A percentile compares a stretch with the other conserved stretches of the same genome.
Evolutionary conservation across 257 asterid species (phyloP).

Genomic region (Petunia secreta): DNA sequence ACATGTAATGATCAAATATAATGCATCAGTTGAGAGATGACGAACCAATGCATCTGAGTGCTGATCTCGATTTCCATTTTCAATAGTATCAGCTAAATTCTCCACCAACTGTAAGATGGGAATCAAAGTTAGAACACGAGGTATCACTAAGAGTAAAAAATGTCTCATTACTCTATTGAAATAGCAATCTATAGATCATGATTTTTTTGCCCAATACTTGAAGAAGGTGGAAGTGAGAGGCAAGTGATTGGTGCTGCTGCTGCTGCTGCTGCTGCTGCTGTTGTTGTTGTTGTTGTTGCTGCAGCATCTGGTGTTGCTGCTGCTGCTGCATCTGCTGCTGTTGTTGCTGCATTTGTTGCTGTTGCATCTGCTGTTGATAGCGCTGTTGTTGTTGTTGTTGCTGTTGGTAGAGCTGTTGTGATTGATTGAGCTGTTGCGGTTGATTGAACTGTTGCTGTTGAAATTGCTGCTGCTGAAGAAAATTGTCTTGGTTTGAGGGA

Average conservation of each 20-base stretch:
- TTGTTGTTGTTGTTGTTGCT: slow-evolving; percentile 29
- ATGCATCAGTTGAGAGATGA: slow-evolving; percentile 21
- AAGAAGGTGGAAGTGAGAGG: slow-evolving; percentile 74
- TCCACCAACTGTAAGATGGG: slow-evolving; percentile 67
- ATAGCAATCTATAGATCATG: slow-evolving; percentile 9
- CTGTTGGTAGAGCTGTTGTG: slow-evolving; percentile 29
- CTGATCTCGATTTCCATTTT: slow-evolving; percentile 89
- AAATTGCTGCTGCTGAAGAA: slow-evolving; percentile 68
- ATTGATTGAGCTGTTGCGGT: slow-evolving; percentile 37
- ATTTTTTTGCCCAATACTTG: slow-evolving; percentile 43
- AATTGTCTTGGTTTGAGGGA: slow-evolving; percentile 74
- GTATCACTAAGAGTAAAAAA: not conserved
- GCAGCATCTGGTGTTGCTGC: slow-evolving; percentile 27
- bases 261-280: slow-evolving; percentile 40
- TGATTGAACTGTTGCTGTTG: slow-evolving; percentile 61
- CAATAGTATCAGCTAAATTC: slow-evolving; percentile 78
- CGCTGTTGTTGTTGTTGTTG: slow-evolving; percentile 29
- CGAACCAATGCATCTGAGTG: slow-evolving; percentile 90
- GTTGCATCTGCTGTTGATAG: slow-evolving; percentile 25
- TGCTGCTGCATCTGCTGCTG: slow-evolving; percentile 52
- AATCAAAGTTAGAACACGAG: slow-evolving; percentile 1
- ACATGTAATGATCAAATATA: not conserved
- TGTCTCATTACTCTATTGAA: not conserved
- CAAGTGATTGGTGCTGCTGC: slow-evolving; percentile 72
- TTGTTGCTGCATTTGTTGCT: slow-evolving; percentile 39